These are phyloP conservation scores for Globisporangium megalacanthum DNA, from an alignment of 352 stramenopile genomes.

Conservation along the genomic window DNA sequence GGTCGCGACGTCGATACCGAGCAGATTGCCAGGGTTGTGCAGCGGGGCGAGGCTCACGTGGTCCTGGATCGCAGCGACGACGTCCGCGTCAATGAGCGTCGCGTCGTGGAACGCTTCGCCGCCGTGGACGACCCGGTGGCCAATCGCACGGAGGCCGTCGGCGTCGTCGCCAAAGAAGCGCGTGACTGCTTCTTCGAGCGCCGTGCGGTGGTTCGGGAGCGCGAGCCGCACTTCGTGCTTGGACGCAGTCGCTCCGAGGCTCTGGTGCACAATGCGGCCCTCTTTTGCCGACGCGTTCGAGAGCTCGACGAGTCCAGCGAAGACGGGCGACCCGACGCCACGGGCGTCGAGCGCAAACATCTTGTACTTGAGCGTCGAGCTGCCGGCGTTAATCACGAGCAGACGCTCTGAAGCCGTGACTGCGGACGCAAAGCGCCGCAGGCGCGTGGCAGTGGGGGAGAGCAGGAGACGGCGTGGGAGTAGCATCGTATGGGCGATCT, in stretches of 20 bases:
- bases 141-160: conserved; percentile 61
- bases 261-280: conserved; percentile 65
- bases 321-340: conserved; percentile 47
- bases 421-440: background rate
- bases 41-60: conserved; percentile 69
- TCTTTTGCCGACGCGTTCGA: conserved; percentile 53
- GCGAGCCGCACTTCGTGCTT: conserved; percentile 48
- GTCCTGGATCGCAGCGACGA: conserved; percentile 51
- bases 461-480: background rate
- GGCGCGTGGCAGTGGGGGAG: background rate
- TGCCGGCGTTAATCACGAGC: conserved; percentile 75
- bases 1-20: conserved; percentile 78
- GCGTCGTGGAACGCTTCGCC: conserved; percentile 66
- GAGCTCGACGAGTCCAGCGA: conserved; percentile 75
- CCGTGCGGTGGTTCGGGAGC: conserved; percentile 47
- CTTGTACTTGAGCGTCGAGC: conserved; percentile 86
- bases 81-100: conserved; percentile 40
- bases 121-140: conserved; percentile 87
- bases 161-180: conserved; percentile 56
- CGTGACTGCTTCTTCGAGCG: conserved; percentile 50
- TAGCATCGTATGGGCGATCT: background rate
- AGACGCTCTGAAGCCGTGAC: conserved; percentile 15
- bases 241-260: conserved; percentile 32
- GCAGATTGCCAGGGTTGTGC: conserved; percentile 86
- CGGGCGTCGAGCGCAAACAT: conserved; percentile 40